Evolutionary conservation across 306 rosid species (phyloP), one percentile per base, ranked within the genome.

Genomic region (Medicago arabica): DNA sequence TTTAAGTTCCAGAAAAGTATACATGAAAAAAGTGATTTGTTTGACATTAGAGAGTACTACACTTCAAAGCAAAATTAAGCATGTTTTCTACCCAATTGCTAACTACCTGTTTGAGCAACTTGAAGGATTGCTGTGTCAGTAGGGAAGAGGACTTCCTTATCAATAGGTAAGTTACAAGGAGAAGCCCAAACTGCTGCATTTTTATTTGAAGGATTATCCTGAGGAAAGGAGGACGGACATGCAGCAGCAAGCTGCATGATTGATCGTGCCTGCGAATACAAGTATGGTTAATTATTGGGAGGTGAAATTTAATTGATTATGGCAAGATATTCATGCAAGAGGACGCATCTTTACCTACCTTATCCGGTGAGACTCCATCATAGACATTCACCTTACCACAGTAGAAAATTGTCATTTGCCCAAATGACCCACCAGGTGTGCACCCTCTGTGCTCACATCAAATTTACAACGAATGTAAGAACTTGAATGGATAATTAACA

Each of bases 341-440:
- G 72, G 76, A 84, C 43, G 34, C 72, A 72, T 80, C 74, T 78
- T 72, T 75, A 90, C 91, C 93, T 80, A 96, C 99, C 99, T 96
- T 96, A 57, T 96, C 96, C 67, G 89, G 89, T 2, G 91, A 80
- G 67, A 96, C 91, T 78, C 92, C 92, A 74, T 96, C 97, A 69
- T 90, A 96, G 71, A 96, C 99, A 67, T 96, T 96, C 86, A 96
- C 98, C 86, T 96, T 96, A 76, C 99, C 99, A 39, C 94, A 81
- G 83, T 90, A 96, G 93, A 96, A 92, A 80, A 92, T 92, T 18
- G 99, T 89, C 99, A 96, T 88, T 83, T 96, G 97, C 76, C 86
- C 91, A 80, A 80, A 57, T 47, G 84, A 61, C 31, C 83, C 89
- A 74, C 86, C 83, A 28, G 85, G 72, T 79, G 83, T 85, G 67